These are phyloP conservation scores for Penicillium janthinellum DNA, from an alignment of 2,329 filamentous ascomycete species.

Conservation along the genomic window DNA sequence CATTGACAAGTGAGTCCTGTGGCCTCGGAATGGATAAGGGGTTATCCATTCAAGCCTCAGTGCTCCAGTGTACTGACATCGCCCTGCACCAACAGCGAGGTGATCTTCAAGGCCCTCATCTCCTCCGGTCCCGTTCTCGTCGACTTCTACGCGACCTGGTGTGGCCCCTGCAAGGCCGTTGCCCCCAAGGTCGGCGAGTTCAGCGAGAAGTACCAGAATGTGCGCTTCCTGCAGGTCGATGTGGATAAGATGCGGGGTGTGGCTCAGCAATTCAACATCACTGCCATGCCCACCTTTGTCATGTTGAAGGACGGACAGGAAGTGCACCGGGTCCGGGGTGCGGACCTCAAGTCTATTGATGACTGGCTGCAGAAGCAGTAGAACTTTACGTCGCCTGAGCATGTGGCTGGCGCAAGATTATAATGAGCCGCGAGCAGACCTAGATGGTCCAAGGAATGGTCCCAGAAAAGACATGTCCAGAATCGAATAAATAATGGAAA, in stretches of 20 bases:
- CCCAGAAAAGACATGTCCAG: too few species aligned
- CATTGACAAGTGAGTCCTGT: slow-evolving; percentile 37
- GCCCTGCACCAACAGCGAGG: slow-evolving; percentile 52
- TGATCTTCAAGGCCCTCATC: slow-evolving; percentile 58
- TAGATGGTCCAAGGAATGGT: too few species aligned
- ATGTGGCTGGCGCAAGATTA: too few species aligned
- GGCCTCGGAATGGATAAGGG: too few species aligned
- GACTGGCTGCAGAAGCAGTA: background rate
- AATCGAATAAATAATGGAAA: too few species aligned
- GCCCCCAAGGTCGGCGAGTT: slow-evolving; percentile 55
- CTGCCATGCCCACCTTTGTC: slow-evolving; percentile 49
- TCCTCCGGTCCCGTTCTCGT: slow-evolving; percentile 55
- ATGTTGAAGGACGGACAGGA: slow-evolving; percentile 44
- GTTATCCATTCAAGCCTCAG: too few species aligned
- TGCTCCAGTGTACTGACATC: background rate
- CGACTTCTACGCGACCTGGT: slow-evolving; percentile 60
- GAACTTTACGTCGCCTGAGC: too few species aligned
- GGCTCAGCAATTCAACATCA: slow-evolving; percentile 53
- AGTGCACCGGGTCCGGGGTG: slow-evolving; percentile 32
- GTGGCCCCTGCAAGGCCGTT: slow-evolving; percentile 59
- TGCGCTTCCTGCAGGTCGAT: slow-evolving; percentile 58
- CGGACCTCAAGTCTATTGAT: slow-evolving; percentile 33
- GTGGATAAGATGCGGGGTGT: slow-evolving; percentile 56
- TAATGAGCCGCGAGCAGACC: background rate
- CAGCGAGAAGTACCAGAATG: slow-evolving; percentile 52